Evolutionary conservation across 345 rosid species (phyloP), one percentile per base, ranked within the genome.

Genomic region (Zanthoxylum bungeanum): DNA sequence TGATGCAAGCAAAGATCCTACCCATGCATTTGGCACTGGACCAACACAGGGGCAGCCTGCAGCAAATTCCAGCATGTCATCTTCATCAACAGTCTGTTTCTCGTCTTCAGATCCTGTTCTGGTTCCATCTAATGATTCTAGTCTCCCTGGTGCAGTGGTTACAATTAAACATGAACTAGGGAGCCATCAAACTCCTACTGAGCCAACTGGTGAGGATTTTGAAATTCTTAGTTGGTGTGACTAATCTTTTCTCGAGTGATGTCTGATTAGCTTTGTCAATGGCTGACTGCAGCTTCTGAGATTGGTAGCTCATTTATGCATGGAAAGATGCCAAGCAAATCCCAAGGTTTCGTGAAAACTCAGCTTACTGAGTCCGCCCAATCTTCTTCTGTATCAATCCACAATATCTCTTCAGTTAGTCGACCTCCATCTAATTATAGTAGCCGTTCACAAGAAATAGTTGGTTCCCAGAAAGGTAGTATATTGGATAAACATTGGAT

Each of bases 401-500:
- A 85, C 36, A 78, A 80, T 74, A 81, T 87, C 66, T 82, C 93
- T 77, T 85, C 90, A 14, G 76, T 78, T 39, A 91, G 91, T 72
- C 84, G 92, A 64, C 93, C 93, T 75, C 80, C 93, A 52, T 89
- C 97, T 58, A 91, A 89, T 80, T 86, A 91, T 80, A 79, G 82
- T 80, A 86, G 74, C 75, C 85, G 91, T 55, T 79, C 93, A 10
- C 95, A 86, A 77, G 93, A 84, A 76, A 69, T 77, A 62, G 69
- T 71, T 73, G 93, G 91, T 70, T 64, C 84, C 62, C 93, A 82
- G 58, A 93, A 87, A 85, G 98, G 98, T 91, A 69, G 44, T 25
- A 72, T 39, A 24, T 47, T 34, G 51, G 46, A 51, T 60, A 25
- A 57, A 30, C 10, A n/a, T 42, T 36, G 4, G 63, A 33, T 53